These are phyloP conservation scores for Pythium monospermum DNA, from an alignment of 352 stramenopile genomes.

Conservation along the genomic window DNA sequence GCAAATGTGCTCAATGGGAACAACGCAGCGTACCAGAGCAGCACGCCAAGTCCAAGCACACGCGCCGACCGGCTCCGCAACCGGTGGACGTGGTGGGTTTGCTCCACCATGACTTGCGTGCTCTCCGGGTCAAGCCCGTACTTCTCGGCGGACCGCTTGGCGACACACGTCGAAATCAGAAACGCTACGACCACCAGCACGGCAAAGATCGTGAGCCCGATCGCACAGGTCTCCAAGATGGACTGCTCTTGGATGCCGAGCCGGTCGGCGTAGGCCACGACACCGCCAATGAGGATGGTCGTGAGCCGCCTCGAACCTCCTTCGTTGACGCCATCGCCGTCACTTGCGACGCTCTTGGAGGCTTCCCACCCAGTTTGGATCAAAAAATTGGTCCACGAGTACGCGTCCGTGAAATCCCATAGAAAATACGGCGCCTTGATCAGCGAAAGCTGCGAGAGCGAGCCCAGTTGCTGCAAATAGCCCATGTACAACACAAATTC, in stretches of 20 bases:
- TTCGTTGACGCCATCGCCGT: slow-evolving; percentile 10
- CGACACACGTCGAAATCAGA: slow-evolving; percentile 40
- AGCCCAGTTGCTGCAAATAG: slow-evolving; percentile 66
- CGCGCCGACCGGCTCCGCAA: slow-evolving; percentile 58
- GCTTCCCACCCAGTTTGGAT: slow-evolving; percentile 14
- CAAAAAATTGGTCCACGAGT: slow-evolving; percentile 66
- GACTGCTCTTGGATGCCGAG: slow-evolving; percentile 43
- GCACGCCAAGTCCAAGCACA: slow-evolving; percentile 44
- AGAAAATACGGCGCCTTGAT: slow-evolving; percentile 63
- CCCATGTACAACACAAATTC: slow-evolving; percentile 66
- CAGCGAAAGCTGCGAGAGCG: slow-evolving; percentile 53
- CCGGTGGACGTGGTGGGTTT: slow-evolving; percentile 28
- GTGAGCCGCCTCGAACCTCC: slow-evolving; percentile 33
- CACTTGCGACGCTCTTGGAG: slow-evolving; percentile 9
- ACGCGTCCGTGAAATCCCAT: slow-evolving; percentile 60
- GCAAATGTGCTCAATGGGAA: slow-evolving; percentile 59
- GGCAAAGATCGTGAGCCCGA: slow-evolving; percentile 42
- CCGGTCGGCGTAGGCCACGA: slow-evolving; percentile 54
- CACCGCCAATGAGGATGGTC: slow-evolving; percentile 44
- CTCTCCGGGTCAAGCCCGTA: slow-evolving; percentile 32
- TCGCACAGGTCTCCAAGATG: slow-evolving; percentile 31
- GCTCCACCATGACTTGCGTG: slow-evolving; percentile 31
- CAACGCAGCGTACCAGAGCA: slow-evolving; percentile 55
- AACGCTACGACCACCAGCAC: slow-evolving; percentile 34
- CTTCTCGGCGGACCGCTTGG: slow-evolving; percentile 48